Evolutionary conservation across 108 stramenopile species (phyloP).

Genomic region (Asterionellopsis glacialis): DNA sequence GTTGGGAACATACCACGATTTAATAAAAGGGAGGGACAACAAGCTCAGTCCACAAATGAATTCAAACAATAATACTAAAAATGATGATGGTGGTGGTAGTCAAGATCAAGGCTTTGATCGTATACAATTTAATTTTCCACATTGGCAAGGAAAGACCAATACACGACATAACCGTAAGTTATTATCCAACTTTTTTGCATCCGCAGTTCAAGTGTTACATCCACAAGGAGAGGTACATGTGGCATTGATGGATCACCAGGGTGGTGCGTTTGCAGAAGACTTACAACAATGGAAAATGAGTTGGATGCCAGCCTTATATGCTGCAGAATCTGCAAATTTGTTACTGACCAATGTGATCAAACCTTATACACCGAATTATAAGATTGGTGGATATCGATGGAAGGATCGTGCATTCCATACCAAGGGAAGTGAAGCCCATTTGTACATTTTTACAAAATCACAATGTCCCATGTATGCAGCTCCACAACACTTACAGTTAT

Average conservation of each 20-base stretch:
- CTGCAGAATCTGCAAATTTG: neutral
- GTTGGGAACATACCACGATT: conserved; percentile 5
- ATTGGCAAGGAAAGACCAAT: conserved; percentile 18
- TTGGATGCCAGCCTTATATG: conserved; percentile 16
- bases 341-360: conserved; percentile 3
- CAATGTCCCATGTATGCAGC: neutral
- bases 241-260: conserved; percentile 10
- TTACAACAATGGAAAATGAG: conserved; percentile 10
- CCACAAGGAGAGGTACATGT: conserved; percentile 12
- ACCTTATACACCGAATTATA: neutral
- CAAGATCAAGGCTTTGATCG: conserved; percentile 10
- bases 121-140: conserved; percentile 26
- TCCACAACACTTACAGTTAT: conserved; percentile 9
- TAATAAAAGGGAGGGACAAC: neutral
- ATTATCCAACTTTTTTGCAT: conserved; percentile 8
- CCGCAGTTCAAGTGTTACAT: neutral
- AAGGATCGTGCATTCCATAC: conserved; percentile 1
- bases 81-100: too few species aligned
- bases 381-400: neutral
- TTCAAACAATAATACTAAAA: too few species aligned
- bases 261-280: conserved; percentile 1
- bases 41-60: too few species aligned
- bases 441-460: conserved; percentile 5
- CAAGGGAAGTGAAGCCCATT: neutral
- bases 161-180: conserved; percentile 5